phyloP scores from a whole-genome alignment of 2,329 filamentous ascomycete species.

The Phyllosticta ampelicida region DNA sequence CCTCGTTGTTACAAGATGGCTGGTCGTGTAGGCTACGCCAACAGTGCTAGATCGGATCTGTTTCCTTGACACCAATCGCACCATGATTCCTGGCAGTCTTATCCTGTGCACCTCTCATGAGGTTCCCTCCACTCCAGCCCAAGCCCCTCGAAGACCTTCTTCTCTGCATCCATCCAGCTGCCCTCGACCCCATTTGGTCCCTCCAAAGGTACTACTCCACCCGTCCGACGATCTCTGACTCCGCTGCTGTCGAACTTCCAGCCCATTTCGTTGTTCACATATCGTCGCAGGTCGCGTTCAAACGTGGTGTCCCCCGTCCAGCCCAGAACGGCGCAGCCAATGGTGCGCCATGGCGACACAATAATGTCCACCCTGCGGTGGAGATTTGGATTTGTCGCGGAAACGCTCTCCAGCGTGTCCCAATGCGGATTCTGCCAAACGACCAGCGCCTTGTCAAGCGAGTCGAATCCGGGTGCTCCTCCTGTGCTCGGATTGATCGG shows the following conservation, averaged over 20 bases:
- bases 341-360: conserved; percentile 75
- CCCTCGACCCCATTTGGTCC: conserved; percentile 32
- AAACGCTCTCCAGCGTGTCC: conserved; percentile 29
- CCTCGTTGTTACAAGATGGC: too few species aligned
- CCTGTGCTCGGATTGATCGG: conserved; percentile 38
- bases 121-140: conserved; percentile 44
- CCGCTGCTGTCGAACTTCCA: conserved; percentile 93
- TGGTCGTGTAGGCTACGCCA: too few species aligned
- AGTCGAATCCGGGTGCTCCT: conserved; percentile 61
- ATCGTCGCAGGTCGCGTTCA: conserved; percentile 71
- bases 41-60: too few species aligned
- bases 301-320: conserved; percentile 90
- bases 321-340: conserved; percentile 76
- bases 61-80: too few species aligned
- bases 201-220: conserved; percentile 62
- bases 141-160: conserved; percentile 66
- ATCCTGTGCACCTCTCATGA: conserved; percentile 35
- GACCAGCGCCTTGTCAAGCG: conserved; percentile 80
- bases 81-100: conserved; percentile 10
- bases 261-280: conserved; percentile 58
- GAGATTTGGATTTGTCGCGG: conserved; percentile 54
- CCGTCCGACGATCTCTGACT: conserved; percentile 55
- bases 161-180: conserved; percentile 61
- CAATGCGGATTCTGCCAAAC: conserved; percentile 70
- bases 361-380: conserved; percentile 91